These are phyloP conservation scores for Xylaria castorea DNA, from an alignment of 495 filamentous ascomycete genomes.

Conservation along the genomic window DNA sequence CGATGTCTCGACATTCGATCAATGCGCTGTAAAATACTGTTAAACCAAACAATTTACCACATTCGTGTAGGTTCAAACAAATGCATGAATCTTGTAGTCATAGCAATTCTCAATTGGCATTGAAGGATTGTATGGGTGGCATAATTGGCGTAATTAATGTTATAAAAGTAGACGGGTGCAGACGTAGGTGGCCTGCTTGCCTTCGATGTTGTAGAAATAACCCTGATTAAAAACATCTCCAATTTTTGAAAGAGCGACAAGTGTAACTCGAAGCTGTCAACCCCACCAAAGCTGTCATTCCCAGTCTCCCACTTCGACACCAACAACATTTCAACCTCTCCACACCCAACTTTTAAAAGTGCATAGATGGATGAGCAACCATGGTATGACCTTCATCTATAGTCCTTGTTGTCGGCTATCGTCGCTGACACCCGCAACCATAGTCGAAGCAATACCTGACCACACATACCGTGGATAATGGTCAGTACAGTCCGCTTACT, in stretches of 20 bases:
- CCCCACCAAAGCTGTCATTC: constrained; percentile 35
- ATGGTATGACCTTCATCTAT: constrained; percentile 45
- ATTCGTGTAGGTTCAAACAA: neutral
- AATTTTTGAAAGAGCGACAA: constrained; percentile 18
- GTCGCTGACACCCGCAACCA: constrained; percentile 20
- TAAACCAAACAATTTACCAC: constrained; percentile 10
- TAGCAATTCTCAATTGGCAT: neutral
- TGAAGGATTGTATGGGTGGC: neutral
- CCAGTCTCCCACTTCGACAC: constrained; percentile 14
- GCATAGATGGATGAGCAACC: constrained; percentile 38
- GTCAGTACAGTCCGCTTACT: constrained; percentile 50
- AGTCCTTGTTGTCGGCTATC: constrained; percentile 19
- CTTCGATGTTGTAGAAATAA: neutral
- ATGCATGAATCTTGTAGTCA: neutral
- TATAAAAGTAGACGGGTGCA: neutral
- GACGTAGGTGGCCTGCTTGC: neutral
- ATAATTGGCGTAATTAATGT: neutral
- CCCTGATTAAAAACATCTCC: neutral
- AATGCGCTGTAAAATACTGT: constrained; percentile 23
- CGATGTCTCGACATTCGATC: constrained; percentile 1
- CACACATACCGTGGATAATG: constrained; percentile 85
- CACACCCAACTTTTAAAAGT: constrained; percentile 3
- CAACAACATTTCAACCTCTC: neutral
- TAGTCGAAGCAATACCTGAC: constrained; percentile 99
- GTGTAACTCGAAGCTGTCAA: constrained; percentile 17